phyloP scores from a whole-genome alignment of 1,284 basidiomycete species.

The Pseudomicrostroma phylloplanum region DNA sequence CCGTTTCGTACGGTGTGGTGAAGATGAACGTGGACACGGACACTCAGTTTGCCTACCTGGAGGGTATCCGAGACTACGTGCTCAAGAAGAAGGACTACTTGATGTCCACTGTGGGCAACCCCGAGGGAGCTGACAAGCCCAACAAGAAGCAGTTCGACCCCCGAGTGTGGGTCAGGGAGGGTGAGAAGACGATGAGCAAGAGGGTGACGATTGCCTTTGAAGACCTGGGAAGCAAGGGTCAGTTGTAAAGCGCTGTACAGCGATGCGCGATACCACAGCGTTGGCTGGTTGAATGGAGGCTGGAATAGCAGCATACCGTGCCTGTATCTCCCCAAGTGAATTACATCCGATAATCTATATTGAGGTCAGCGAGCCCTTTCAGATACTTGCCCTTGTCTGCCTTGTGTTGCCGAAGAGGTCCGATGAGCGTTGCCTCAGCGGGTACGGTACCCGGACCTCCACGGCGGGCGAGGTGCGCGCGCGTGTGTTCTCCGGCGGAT shows the following conservation, averaged over 20 bases:
- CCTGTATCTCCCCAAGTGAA: too few species aligned
- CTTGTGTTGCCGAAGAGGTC: too few species aligned
- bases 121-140: conserved; percentile 47
- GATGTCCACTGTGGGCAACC: conserved; percentile 49
- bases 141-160: conserved; percentile 51
- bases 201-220: conserved; percentile 87
- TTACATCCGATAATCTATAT: too few species aligned
- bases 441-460: too few species aligned
- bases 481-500: too few species aligned
- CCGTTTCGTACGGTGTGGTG: conserved; percentile 73
- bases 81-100: conserved; percentile 51
- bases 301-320: too few species aligned
- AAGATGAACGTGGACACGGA: conserved; percentile 57
- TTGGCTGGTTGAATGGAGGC: too few species aligned
- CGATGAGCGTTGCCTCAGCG: too few species aligned
- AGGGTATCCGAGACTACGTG: conserved; percentile 62
- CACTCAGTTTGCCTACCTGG: conserved; percentile 86
- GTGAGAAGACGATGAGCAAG: conserved; percentile 82
- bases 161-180: conserved; percentile 95
- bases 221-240: conserved; percentile 63
- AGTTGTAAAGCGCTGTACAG: conserved; percentile 28
- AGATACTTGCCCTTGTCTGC: too few species aligned
- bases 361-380: too few species aligned
- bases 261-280: too few species aligned
- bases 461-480: too few species aligned